Evolutionary conservation across 2,329 filamentous ascomycete genomes (phyloP), one percentile per base, ranked within the genome.

Genomic region (Geosmithia putterillii): DNA sequence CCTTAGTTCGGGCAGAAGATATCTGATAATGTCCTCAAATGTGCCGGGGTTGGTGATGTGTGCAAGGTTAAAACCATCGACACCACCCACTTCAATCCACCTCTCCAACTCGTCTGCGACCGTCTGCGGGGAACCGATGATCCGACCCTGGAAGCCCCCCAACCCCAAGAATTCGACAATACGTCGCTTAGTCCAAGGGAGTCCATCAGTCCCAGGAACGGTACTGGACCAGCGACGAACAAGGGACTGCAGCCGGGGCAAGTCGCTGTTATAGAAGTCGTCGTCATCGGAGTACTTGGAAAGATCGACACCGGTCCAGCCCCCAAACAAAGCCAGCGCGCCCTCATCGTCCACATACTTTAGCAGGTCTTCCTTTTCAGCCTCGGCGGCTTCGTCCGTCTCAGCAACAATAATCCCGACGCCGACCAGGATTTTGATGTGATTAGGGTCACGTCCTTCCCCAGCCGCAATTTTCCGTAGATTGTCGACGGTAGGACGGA

Each of bases 31-130:
- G 49, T 85, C 81, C 46, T 78, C 73, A 60, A 84, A 85, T 0
- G 77, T 79, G 45, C 75, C 71, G 0, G 80, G 81, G 51, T 80
- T 79, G n/a, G 82, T 60, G 0, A 76, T 74, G 48, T 85, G 83
- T 2, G 75, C 79, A 56, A 86, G 71, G 54, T 87, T 87, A 60
- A 87, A 87, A 0, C 82, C 82, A 53, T 86, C 82, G 1, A 86
- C 72, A 49, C 84, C 82, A 0, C 78, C 80, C 55, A 84, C 81
- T 6, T 64, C 53, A 0, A 85, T 65, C 81, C 82, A 86, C 1
- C 65, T 59, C 58, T 86, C 78, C 44, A 87, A 66, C 38, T 73
- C 70, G 54, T 86, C 81, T 0, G 79, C 82, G 1, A 86, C 79
- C 49, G 76, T 73, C 15, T 67, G 57, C 0, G 81, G 64, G 0